Base-by-base conservation (phyloP, 345 rosid genomes). In the Lepidium sativum region DNA sequence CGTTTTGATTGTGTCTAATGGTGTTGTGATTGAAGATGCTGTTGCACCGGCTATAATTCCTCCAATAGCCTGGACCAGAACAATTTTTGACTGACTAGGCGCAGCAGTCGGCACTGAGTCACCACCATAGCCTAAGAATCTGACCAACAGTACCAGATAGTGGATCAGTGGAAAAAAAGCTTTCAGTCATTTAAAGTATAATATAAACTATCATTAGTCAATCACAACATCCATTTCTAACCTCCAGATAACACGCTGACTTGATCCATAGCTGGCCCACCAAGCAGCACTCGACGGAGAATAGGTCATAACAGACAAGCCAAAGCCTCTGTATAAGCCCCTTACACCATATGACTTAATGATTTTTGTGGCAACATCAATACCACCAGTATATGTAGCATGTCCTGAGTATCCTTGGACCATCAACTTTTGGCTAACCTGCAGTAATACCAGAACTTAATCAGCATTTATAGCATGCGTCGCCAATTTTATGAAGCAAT, bases 261-360 rank as follows among this genome's bases (percentile, higher is more conserved):
- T 90, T 49, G 97, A 82, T 32, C 96, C 97, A 75, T 94, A 94
- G 80, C 92, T 86, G 14, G 99, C 99, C 99, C 99, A 94, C 99
- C 99, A 94, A 43, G 86, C 97, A 61, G 99, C 99, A 79, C 96
- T 94, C 12, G 99, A 94, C 31, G 99, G 99, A 61, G 97, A 71
- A 73, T 94, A 94, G 45, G 99, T 90, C 84, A 94, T 77, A 37
- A 88, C 89, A 58, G 99, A 94, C 17, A 94, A 77, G 60, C 97
- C 96, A 78, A 94, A 90, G 27, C 99, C 97, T 75, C 99, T 82
- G 74, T 94, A 94, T 42, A 94, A 80, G 4, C 97, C 99, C 60
- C 92, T 71, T 20, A 88, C 59, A 7, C 99, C 99, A 80, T 90
- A 89, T 70, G 86, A 52, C 70, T 84, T 81, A 34, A 94, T 68